phyloP scores from a whole-genome alignment of 352 stramenopile species.

The Pythium coloratum region DNA sequence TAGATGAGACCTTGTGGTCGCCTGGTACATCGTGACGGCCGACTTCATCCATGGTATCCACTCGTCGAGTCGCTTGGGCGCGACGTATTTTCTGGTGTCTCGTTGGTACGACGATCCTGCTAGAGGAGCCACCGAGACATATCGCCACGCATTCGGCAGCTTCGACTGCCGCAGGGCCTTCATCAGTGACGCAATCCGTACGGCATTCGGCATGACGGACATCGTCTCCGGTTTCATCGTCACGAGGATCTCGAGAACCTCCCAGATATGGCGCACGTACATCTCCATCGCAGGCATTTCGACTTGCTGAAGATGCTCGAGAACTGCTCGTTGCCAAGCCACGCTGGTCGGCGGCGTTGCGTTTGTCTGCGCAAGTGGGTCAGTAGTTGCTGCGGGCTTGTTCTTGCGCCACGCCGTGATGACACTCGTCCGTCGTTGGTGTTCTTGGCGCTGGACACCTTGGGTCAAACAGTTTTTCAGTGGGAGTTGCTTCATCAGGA shows the following conservation, averaged over 20 bases:
- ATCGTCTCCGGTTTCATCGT: conserved; percentile 29
- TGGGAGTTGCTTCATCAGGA: conserved; percentile 30
- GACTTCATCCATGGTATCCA: conserved; percentile 21
- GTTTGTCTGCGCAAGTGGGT: neutral
- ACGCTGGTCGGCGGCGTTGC: neutral
- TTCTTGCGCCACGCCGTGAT: conserved; percentile 37
- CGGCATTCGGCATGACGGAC: neutral
- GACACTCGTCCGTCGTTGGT: conserved; percentile 41
- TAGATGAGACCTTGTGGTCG: neutral
- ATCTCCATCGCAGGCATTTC: conserved; percentile 53
- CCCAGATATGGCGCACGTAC: conserved; percentile 48
- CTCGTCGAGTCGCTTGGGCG: conserved; percentile 3
- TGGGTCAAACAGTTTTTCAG: conserved; percentile 34
- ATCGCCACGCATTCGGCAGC: conserved; percentile 14
- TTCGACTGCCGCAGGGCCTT: conserved; percentile 4
- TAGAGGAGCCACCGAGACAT: neutral
- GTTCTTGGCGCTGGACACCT: conserved; percentile 44
- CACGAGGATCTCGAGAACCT: conserved; percentile 35
- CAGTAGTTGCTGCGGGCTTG: neutral
- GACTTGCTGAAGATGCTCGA: conserved; percentile 38
- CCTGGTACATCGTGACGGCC: conserved; percentile 17
- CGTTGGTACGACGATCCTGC: neutral
- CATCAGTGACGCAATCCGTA: conserved; percentile 18
- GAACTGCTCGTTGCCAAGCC: conserved; percentile 29
- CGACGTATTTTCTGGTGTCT: neutral